Evolutionary conservation across 768 basidiomycete species (phyloP).

Genomic region (Neoboletus subvelutipes): DNA sequence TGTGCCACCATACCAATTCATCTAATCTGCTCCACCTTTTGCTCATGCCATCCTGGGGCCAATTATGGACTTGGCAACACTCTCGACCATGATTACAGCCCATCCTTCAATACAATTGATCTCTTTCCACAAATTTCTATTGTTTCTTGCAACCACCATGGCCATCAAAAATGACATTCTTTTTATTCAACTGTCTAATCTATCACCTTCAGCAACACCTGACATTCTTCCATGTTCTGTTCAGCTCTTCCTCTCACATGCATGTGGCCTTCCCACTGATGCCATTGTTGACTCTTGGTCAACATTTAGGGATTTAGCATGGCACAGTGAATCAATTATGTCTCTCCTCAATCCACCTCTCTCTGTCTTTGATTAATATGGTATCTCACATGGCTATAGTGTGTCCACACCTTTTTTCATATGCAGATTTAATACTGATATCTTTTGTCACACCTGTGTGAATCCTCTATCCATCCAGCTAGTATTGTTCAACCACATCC

Average conservation of each 20-base stretch:
- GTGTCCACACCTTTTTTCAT: too few relatives aligned
- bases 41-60: too few relatives aligned
- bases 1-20: too few relatives aligned
- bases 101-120: neutral
- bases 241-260: neutral
- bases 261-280: neutral
- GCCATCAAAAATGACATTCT: conserved; percentile 2
- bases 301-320: neutral
- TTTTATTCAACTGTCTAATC: neutral
- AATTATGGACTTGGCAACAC: neutral
- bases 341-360: neutral
- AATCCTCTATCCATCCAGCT: neutral
- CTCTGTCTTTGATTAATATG: neutral
- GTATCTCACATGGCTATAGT: neutral
- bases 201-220: neutral
- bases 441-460: too few relatives aligned
- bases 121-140: neutral
- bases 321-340: neutral
- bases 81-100: neutral
- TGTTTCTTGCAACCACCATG: neutral
- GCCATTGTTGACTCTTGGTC: neutral
- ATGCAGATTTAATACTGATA: too few relatives aligned
- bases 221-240: neutral
- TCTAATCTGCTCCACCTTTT: too few relatives aligned
- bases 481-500: neutral